phyloP scores from a whole-genome alignment of 2,329 filamentous ascomycete species.

The Tolypocladium guangdongense region DNA sequence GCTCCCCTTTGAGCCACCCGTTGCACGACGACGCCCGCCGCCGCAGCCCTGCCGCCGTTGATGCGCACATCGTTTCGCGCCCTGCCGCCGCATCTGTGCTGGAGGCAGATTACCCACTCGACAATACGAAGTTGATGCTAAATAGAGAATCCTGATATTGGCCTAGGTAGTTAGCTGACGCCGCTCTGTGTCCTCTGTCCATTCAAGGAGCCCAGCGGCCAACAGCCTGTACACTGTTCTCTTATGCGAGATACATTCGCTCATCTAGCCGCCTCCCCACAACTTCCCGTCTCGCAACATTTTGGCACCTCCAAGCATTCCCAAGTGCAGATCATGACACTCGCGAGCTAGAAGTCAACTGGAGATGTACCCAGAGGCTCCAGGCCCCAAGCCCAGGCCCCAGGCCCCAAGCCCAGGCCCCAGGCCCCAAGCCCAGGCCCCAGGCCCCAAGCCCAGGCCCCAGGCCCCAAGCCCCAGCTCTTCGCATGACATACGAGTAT shows the following conservation, averaged over 20 bases:
- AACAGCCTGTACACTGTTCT: neutral
- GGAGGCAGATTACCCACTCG: neutral
- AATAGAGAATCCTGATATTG: neutral
- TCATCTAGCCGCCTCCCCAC: too few relatives aligned
- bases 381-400: too few relatives aligned
- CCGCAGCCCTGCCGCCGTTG: neutral
- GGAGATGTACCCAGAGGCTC: too few relatives aligned
- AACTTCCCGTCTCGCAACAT: too few relatives aligned
- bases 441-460: too few relatives aligned
- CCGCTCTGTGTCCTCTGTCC: too few relatives aligned
- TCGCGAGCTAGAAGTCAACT: too few relatives aligned
- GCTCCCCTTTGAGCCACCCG: neutral
- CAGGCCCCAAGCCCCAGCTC: too few relatives aligned
- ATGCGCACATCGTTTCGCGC: constrained; percentile 1
- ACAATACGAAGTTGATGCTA: neutral
- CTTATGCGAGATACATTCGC: neutral
- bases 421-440: too few relatives aligned
- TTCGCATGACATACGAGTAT: neutral
- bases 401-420: too few relatives aligned
- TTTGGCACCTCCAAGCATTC: too few relatives aligned
- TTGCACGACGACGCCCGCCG: neutral
- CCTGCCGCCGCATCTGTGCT: neutral
- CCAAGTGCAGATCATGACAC: too few relatives aligned
- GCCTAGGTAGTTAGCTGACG: neutral
- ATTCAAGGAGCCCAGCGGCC: neutral